Percentiles rank a stretch among this genome's conserved stretches.
phyloP scores from a whole-genome alignment of 805 yeast genomes.

The Cyberlindnera japonica region DNA sequence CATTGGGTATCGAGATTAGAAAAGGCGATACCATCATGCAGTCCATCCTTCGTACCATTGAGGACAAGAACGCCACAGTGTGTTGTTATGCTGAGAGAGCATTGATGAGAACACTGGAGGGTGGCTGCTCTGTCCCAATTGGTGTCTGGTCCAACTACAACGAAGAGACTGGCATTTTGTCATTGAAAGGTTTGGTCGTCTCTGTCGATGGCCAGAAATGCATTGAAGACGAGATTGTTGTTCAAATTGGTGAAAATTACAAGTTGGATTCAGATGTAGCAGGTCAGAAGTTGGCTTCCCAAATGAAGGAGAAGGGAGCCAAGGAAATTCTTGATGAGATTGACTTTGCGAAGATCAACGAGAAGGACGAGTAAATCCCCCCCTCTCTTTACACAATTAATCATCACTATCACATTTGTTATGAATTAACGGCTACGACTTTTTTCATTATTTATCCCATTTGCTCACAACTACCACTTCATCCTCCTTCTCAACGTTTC shows the following conservation, averaged over 20 bases:
- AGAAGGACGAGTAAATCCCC: conserved; percentile 26
- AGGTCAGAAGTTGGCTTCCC: conserved; percentile 67
- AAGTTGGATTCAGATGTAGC: conserved; percentile 60
- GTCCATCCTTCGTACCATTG: conserved; percentile 58
- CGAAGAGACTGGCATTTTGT: conserved; percentile 42
- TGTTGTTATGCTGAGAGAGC: conserved; percentile 88
- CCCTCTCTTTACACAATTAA: neutral
- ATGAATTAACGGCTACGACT: conserved; percentile 6
- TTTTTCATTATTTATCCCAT: conserved; percentile 4
- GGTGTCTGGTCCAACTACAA: conserved; percentile 72
- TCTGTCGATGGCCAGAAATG: conserved; percentile 75
- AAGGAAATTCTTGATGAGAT: conserved; percentile 76
- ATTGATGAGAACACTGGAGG: conserved; percentile 83
- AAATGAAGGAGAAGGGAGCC: conserved; percentile 73
- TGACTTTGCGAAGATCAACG: conserved; percentile 59
- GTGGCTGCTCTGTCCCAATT: conserved; percentile 97
- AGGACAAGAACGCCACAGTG: conserved; percentile 60
- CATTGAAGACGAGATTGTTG: conserved; percentile 52
- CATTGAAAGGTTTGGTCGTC: conserved; percentile 69
- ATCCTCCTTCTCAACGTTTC: too few relatives aligned
- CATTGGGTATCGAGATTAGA: conserved; percentile 88
- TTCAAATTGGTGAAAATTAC: conserved; percentile 34
- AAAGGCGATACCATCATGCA: conserved; percentile 57
- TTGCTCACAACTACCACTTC: neutral
- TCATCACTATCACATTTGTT: neutral